Conservation (phyloP, 192 early-diverging fungal genomes). For the Funneliformis mosseae region DNA sequence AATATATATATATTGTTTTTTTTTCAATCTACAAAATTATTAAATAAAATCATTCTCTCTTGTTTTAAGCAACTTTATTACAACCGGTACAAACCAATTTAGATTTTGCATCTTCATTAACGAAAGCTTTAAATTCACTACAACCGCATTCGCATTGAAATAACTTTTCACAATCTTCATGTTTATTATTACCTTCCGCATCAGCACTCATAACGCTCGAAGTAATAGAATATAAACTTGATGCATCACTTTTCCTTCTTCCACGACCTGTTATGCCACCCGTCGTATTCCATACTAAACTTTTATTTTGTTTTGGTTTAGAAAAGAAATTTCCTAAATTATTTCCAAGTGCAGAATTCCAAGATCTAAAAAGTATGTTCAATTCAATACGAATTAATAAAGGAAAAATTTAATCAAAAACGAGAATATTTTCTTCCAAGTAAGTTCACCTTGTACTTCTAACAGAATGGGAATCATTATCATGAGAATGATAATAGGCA, state of each 20-base stretch:
- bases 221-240: slow-evolving; percentile 22
- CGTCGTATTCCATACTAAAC: background rate
- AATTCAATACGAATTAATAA: background rate
- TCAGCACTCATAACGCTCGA: slow-evolving; percentile 18
- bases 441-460: slow-evolving; percentile 14
- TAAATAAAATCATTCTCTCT: too few relatives aligned
- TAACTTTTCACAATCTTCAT: background rate
- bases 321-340: slow-evolving; percentile 1
- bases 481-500: slow-evolving; percentile 34
- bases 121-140: slow-evolving; percentile 23
- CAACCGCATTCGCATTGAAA: slow-evolving; percentile 23
- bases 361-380: slow-evolving; percentile 9
- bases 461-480: slow-evolving; percentile 10
- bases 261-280: background rate
- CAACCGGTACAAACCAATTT: slow-evolving; percentile 24
- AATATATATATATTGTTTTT: too few relatives aligned
- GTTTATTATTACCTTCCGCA: background rate
- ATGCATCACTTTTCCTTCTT: slow-evolving; percentile 34
- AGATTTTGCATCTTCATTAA: background rate
- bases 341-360: slow-evolving; percentile 21
- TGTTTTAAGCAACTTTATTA: background rate
- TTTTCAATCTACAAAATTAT: too few relatives aligned
- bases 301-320: background rate
- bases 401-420: background rate
- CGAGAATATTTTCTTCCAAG: background rate